Evolutionary conservation across 768 basidiomycete genomes (phyloP).

Genomic region (Clathrus columnatus): DNA sequence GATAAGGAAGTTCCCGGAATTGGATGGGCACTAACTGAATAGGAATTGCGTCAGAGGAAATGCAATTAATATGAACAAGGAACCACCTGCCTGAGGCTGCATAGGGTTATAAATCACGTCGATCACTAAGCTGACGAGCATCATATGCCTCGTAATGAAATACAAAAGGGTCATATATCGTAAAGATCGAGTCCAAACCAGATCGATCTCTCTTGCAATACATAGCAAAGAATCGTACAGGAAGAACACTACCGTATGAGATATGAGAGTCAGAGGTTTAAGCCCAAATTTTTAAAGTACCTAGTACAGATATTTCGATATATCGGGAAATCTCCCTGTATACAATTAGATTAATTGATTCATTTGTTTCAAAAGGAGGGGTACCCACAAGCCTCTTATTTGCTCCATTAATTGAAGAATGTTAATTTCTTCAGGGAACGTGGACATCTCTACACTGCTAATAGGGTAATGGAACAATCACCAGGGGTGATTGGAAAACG

Average conservation of each 20-base stretch:
- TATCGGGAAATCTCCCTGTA: constrained; percentile 5
- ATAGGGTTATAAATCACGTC: not conserved
- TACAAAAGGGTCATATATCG: constrained; percentile 6
- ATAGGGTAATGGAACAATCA: too few species aligned
- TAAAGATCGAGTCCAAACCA: constrained; percentile 6
- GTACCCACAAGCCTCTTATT: not conserved
- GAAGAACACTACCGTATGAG: not conserved
- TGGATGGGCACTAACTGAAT: not conserved
- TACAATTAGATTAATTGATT: not conserved
- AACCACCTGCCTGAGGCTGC: not conserved
- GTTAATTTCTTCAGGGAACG: not conserved
- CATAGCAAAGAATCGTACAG: constrained; percentile 5
- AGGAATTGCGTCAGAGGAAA: not conserved
- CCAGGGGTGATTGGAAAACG: too few species aligned
- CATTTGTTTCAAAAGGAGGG: not conserved
- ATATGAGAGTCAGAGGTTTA: not conserved
- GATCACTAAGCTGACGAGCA: not conserved
- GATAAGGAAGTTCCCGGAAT: not conserved
- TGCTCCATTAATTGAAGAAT: not conserved
- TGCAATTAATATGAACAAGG: not conserved
- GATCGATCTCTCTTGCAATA: constrained; percentile 3
- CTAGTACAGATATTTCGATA: not conserved
- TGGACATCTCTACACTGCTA: too few species aligned
- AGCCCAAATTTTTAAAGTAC: not conserved
- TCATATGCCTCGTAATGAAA: constrained; percentile 5